Base-by-base conservation (phyloP, 495 filamentous ascomycete species). In the Stereocaulon alpinum region DNA sequence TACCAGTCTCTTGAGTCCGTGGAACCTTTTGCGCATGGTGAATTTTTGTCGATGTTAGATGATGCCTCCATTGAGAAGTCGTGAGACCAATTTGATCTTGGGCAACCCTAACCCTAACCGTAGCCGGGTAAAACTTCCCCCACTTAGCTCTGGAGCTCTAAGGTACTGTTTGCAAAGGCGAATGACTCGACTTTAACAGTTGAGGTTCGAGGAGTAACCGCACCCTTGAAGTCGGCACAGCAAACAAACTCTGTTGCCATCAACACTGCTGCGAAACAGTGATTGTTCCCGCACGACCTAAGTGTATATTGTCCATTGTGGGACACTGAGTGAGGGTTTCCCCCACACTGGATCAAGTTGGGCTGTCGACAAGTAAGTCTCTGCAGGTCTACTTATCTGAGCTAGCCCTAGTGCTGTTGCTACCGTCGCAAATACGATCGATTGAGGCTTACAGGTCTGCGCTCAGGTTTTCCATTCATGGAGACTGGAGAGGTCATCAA, bases 1-100 rank as follows among this genome's bases (percentile, higher is more conserved):
- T 75, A 86, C 85, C 34, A 77, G 71, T 63, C 76, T 74, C 69
- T 82, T 86, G 47, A 90, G 76, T 59, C 78, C 75, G 63, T 87
- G 82, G 67, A 79, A 84, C 66, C 78, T 79, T 61, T 76, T 80
- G 60, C 78, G 75, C 80, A 80, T 82, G 55, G 53, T 71, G 67
- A 64, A 58, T 18, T 4, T 18, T 4, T 32, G 34, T 60, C 58
- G 24, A 60, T 56, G 20, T 59, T n/a, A 4, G 30, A 32, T 27
- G 37, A 17, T 40, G 15, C 40, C 61, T 44, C 30, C 17, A n/a
- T 24, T 41, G n/a, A 15, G n/a, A 4, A 30, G 20, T 24, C 17
- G 22, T 1, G 17, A 50, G 3, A 18, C 4, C 45, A 42, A 40
- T 51, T 30, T 42, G 37, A 24, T 27, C 40, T 43, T 40, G 18